Percentiles rank a stretch among this genome's conserved stretches.
phyloP scores from a whole-genome alignment of 768 basidiomycete genomes.

The Coprinopsis strossmayeri region DNA sequence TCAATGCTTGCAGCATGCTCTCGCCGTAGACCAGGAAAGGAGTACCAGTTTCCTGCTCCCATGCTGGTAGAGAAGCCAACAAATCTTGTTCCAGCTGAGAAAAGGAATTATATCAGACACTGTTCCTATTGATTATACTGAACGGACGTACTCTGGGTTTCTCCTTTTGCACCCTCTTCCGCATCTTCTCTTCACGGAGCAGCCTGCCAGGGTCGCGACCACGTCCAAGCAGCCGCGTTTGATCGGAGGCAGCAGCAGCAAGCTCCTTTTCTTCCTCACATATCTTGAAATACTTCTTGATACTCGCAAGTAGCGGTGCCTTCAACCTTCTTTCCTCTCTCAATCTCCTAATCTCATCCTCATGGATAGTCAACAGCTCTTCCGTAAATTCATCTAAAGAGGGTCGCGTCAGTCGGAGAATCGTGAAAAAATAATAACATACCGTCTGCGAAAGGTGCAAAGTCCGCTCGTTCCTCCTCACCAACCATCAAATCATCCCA shows the following conservation, averaged over 20 bases:
- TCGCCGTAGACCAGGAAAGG: slow-evolving; percentile 83
- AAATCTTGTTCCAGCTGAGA: slow-evolving; percentile 85
- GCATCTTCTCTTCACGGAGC: slow-evolving; percentile 93
- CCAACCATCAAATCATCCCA: slow-evolving; percentile 87
- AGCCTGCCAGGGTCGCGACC: slow-evolving; percentile 84
- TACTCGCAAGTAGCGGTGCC: slow-evolving; percentile 62
- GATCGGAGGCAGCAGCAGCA: slow-evolving; percentile 73
- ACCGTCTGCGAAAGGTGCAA: slow-evolving; percentile 83
- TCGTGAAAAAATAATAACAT: slow-evolving; percentile 15
- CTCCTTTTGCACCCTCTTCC: slow-evolving; percentile 87
- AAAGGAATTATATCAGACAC: not conserved
- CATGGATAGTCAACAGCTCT: slow-evolving; percentile 79
- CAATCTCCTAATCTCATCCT: slow-evolving; percentile 74
- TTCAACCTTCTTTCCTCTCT: slow-evolving; percentile 81
- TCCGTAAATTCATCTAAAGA: slow-evolving; percentile 77
- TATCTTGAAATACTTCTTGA: slow-evolving; percentile 88
- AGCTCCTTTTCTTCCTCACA: slow-evolving; percentile 87
- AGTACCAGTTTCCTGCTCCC: slow-evolving; percentile 73
- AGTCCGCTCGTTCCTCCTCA: slow-evolving; percentile 75
- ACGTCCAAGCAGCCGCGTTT: slow-evolving; percentile 73
- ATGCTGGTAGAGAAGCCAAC: slow-evolving; percentile 65
- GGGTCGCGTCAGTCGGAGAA: slow-evolving; percentile 6
- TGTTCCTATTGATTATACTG: too few relatives aligned
- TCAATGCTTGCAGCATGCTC: slow-evolving; percentile 71
- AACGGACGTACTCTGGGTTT: slow-evolving; percentile 72